Evolutionary conservation across 1,284 basidiomycete genomes (phyloP), one percentile per base, ranked within the genome.

Genomic region (Phylloporus sp.): DNA sequence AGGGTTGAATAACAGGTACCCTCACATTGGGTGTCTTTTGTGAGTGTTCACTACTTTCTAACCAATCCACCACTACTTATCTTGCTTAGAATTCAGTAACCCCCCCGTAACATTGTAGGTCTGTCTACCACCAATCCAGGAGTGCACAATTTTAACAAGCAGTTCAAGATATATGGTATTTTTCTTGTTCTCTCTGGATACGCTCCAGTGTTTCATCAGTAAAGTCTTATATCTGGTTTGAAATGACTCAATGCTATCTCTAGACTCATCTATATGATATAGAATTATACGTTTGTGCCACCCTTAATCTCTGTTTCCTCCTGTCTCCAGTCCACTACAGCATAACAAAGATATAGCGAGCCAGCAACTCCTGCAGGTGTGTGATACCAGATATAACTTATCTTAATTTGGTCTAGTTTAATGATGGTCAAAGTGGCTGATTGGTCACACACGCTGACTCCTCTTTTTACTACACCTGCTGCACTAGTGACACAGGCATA

Each of bases 131-230:
- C 1, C 12, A 4, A 13, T 31, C 24, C 26, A 15, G n/a, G 11
- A 39, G 22, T 26, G 18, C 20, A 26, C 20, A 13, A 18, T 12
- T n/a, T 49, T 64, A 17, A 72, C n/a, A 4, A 0, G 18, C 28
- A 15, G 40, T 31, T 42, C 22, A 29, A 82, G 81, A 64, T 66
- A 54, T 52, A 76, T 81, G 65, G 80, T 84, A 3, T 62, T 75
- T 6, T 68, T 73, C 40, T 67, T 84, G 26, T 84, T 83, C 68
- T n/a, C 75, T 20, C 64, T 82, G 55, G 82, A 85, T 68, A 80
- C 80, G 2, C 64, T 82, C 42, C 62, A 84, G 79, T 67, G 66
- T 69, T 17, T 62, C 64, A 65, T 74, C 51, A 66, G 70, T n/a
- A 8, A 7, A 28, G 28, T 47, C 24, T 6, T 52, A n/a, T n/a